Evolutionary conservation across 768 basidiomycete species (phyloP), one percentile per base, ranked within the genome.

Genomic region (Mrakia hoshinonis): DNA sequence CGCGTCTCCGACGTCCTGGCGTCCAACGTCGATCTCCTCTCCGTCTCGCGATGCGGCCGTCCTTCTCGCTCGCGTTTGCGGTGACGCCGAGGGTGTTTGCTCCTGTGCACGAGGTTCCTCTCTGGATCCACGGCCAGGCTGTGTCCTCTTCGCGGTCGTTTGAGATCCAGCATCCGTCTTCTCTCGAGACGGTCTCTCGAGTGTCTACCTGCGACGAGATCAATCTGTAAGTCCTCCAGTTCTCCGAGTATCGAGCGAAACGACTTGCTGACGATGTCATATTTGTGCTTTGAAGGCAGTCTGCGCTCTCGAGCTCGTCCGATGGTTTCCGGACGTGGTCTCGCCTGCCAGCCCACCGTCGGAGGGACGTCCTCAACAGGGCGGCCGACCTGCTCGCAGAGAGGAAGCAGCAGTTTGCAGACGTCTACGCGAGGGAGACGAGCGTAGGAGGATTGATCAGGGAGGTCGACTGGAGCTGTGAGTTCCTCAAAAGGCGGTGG

Each of bases 341-440:
- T 0, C 10, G 4, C 2, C 26, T 26, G 7, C 65, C 71, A 22
- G 71, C 66, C 38, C 48, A 20, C 18, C 22, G 51, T 7, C 46
- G 71, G 12, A 39, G 71, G 15, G 15, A 15, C 4, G 34, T 73
- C n/a, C 48, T 73, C n/a, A 60, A 34, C n/a, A 51, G 63, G 11
- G 70, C 54, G 2, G 51, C 49, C 31, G 36, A 65, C 24, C 54
- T 71, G 26, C 43, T 71, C 11, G 54, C 24, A 22, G 63, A 71
- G 52, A 26, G 70, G 26, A 63, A 64, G 38, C 51, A 29, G 1
- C 24, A 43, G 26, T 64, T 71, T 2, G 22, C n/a, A 20, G 70
- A 64, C 26, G 48, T 62, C 10, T 66, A 71, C 31, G 34, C n/a
- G 38, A 49, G 46, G 3, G 70, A 71, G n/a, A 71, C 70, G 12